Base-by-base conservation (phyloP, 139 green algal species). In the Closterium sp. region DNA sequence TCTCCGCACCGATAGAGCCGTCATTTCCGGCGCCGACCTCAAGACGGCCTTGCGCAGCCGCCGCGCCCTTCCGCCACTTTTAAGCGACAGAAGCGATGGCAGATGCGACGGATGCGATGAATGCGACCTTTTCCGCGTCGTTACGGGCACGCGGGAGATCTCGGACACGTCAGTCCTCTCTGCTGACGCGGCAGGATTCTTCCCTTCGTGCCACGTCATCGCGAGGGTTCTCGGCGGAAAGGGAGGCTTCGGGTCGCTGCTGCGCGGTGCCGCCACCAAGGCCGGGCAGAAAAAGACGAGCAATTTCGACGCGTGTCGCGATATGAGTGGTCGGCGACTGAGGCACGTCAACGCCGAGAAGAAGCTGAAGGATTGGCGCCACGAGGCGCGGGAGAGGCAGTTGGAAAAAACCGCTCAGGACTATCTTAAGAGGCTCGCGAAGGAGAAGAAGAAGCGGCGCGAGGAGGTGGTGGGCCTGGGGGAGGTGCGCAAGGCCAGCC, bases 231-330 rank as follows among this genome's bases (percentile, higher is more conserved):
- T 64, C 23, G 94, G 94, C 12, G 94, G 94, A 28, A 95, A 99
- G 94, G 98, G 98, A 10, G 98, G 98, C 43, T 99, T 99, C 94
- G 98, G 98, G 0, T 96, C 97, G 1, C 93, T 98, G 93, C 95
- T 99, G 88, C 95, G 98, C n/a, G 97, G 95, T 21, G 96, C 97
- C n/a, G 84, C 64, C 36, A 97, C 96, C 28, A 95, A 96, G 21
- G 95, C 97, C 81, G 96, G 96, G 3, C 97, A 97, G 87, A 93
- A 97, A 25, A 94, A 94, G 36, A 98, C 96, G 8, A 96, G 95
- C 90, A 99, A 99, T 94, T 97, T 97, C 88, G 97, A 99, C 90
- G 97, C 97, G 7, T 98, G 96, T 91, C 94, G 98, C 2, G 98
- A 99, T 94, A 95, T 99, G n/a, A 95, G 92, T 21, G 98, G 97